Evolutionary conservation across 1,284 basidiomycete species (phyloP).

Genomic region (Inonotus obliquus): DNA sequence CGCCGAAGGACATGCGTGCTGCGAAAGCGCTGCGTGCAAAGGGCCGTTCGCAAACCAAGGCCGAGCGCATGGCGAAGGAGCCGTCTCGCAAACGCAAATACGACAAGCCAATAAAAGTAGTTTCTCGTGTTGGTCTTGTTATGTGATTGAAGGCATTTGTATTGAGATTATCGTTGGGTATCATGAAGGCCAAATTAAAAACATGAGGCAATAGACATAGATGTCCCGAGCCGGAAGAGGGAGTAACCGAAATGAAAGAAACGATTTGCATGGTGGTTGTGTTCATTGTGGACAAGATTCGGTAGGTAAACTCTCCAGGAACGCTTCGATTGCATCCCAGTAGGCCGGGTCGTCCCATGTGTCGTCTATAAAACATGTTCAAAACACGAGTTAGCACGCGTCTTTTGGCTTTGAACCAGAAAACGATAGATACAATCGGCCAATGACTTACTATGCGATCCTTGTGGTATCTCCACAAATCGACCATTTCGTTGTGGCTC

Average conservation of each 20-base stretch:
- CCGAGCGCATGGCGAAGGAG: slow-evolving; percentile 27
- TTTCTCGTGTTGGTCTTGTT: neutral
- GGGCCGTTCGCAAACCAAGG: slow-evolving; percentile 51
- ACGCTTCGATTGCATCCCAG: slow-evolving; percentile 36
- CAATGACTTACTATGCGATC: slow-evolving; percentile 39
- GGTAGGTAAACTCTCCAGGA: slow-evolving; percentile 25
- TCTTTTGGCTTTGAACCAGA: neutral
- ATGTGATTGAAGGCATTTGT: neutral
- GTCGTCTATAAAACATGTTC: slow-evolving; percentile 30
- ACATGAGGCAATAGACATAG: neutral
- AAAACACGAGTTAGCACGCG: neutral
- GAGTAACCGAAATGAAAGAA: neutral
- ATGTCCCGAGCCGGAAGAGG: neutral
- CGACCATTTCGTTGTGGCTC: slow-evolving; percentile 22
- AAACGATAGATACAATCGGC: neutral
- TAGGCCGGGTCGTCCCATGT: slow-evolving; percentile 38
- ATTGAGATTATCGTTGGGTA: neutral
- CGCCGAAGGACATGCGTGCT: slow-evolving; percentile 73
- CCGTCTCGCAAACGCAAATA: slow-evolving; percentile 7
- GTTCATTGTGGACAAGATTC: slow-evolving; percentile 9
- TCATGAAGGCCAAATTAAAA: neutral
- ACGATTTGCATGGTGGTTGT: neutral
- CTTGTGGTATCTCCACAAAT: slow-evolving; percentile 36
- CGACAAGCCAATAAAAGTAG: neutral
- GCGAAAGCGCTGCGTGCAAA: slow-evolving; percentile 60